phyloP scores from a whole-genome alignment of 208 protist species.

The Balamuthia mandrillaris region DNA sequence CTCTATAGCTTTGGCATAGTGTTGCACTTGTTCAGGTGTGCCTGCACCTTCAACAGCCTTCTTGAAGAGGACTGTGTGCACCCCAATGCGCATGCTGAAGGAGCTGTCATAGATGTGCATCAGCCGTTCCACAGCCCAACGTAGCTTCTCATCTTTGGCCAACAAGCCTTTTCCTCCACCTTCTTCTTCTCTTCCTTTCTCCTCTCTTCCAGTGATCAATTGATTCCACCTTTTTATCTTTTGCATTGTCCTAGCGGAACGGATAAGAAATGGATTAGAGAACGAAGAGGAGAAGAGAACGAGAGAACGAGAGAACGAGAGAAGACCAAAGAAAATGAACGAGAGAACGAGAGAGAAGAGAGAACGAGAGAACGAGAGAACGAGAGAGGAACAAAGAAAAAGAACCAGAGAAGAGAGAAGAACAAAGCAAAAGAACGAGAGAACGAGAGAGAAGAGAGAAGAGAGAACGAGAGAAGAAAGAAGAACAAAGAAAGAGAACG shows the following conservation, averaged over 20 bases:
- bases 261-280: background rate
- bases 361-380: background rate
- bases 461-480: background rate
- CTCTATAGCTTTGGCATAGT: conserved; percentile 26
- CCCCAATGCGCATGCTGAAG: conserved; percentile 30
- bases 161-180: background rate
- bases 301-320: background rate
- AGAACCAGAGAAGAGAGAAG: background rate
- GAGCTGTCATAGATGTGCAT: conserved; percentile 17
- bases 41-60: background rate
- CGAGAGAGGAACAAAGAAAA: background rate
- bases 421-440: background rate
- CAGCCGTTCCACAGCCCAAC: background rate
- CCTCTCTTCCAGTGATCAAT: background rate
- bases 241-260: background rate
- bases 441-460: background rate
- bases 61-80: conserved; percentile 13
- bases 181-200: background rate
- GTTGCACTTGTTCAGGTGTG: background rate
- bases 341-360: background rate
- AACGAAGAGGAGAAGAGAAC: too few relatives aligned
- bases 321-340: background rate
- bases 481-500: background rate
- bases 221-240: background rate
- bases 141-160: background rate